Conservation (phyloP, 2,329 filamentous ascomycete species). For the Cryphonectria parasitica region DNA sequence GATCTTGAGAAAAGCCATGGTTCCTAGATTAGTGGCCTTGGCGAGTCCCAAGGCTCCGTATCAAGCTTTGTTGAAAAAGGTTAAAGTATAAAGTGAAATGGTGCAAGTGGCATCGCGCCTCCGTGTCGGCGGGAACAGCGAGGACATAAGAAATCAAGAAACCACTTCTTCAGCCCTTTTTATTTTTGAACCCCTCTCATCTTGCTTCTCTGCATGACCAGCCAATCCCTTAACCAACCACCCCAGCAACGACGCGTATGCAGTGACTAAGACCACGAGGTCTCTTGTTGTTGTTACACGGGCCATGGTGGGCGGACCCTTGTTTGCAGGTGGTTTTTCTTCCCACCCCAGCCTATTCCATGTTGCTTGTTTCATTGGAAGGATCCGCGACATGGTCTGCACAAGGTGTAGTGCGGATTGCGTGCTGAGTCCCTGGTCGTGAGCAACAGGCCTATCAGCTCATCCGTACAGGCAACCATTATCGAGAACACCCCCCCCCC, state of each 20-base stretch:
- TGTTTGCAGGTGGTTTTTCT: neutral
- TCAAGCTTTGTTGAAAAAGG: neutral
- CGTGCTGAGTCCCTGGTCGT: slow-evolving; percentile 20
- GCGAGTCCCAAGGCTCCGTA: slow-evolving; percentile 2
- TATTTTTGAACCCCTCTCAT: neutral
- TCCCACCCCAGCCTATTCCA: neutral
- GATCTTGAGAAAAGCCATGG: slow-evolving; percentile 20
- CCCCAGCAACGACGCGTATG: neutral
- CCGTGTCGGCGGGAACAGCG: slow-evolving; percentile 2
- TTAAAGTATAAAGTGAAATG: neutral
- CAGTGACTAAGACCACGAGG: neutral
- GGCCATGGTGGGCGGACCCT: neutral
- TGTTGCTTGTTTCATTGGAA: slow-evolving; percentile 6
- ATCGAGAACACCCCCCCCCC: no score
- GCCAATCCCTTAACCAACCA: no score
- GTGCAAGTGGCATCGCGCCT: slow-evolving; percentile 5
- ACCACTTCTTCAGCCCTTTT: neutral
- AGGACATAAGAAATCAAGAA: neutral
- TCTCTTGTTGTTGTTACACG: neutral
- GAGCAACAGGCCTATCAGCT: slow-evolving; percentile 10
- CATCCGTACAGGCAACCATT: neutral
- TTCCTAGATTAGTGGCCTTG: neutral
- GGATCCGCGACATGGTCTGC: slow-evolving; percentile 9
- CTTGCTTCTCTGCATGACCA: neutral
- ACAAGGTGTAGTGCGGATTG: slow-evolving; percentile 17